A percentile compares a stretch with the other conserved stretches of the same genome.
These are phyloP conservation scores for Kokia cookei DNA, from an alignment of 441 rosid genomes.

Conservation along the genomic window DNA sequence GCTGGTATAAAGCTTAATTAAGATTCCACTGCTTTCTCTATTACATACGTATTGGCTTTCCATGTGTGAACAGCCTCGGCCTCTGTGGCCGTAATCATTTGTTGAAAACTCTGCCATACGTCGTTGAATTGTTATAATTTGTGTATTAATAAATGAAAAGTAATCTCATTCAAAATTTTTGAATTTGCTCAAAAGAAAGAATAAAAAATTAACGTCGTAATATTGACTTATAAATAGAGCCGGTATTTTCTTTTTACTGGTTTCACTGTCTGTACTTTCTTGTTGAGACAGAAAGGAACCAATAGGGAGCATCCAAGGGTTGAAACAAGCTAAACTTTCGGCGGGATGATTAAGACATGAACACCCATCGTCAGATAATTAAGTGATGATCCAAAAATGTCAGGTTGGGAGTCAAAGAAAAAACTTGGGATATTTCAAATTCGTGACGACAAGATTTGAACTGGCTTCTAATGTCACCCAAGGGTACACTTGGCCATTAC, in stretches of 20 bases:
- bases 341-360: neutral
- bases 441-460: neutral
- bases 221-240: neutral
- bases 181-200: no score
- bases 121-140: neutral
- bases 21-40: neutral
- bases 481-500: neutral
- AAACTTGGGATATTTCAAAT: neutral
- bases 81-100: neutral
- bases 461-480: conserved; percentile 1
- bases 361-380: neutral
- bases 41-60: neutral
- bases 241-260: no score
- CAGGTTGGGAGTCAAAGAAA: neutral
- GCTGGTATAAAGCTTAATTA: neutral
- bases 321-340: neutral
- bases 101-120: neutral
- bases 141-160: neutral
- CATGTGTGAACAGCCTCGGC: neutral
- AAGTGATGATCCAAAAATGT: neutral
- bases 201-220: neutral
- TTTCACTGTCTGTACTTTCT: neutral
- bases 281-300: neutral
- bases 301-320: neutral
- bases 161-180: neutral